These are phyloP conservation scores for Geranomyces variabilis DNA, from an alignment of 192 early-diverging fungal species.

Conservation along the genomic window DNA sequence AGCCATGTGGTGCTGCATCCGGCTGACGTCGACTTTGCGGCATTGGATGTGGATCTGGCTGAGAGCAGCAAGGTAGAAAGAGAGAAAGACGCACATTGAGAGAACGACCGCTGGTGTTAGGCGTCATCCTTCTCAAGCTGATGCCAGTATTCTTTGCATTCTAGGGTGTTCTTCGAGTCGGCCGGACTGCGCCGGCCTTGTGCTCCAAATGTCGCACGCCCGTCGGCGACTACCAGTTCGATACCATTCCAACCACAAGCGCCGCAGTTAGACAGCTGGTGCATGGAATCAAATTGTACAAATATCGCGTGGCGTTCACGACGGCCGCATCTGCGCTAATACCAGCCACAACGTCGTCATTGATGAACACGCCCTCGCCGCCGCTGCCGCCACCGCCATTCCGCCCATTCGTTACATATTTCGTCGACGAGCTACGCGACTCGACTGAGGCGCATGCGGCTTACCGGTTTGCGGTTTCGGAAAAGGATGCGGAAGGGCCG, in stretches of 20 bases:
- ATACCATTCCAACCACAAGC: constrained; percentile 12
- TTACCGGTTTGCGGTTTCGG: constrained; percentile 35
- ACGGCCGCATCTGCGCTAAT: background rate
- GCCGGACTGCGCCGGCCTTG: constrained; percentile 21
- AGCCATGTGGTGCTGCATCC: constrained; percentile 47
- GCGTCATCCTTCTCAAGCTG: background rate
- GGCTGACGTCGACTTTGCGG: constrained; percentile 33
- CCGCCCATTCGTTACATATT: constrained; percentile 23
- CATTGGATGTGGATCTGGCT: constrained; percentile 23
- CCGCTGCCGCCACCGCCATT: background rate
- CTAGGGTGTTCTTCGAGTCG: constrained; percentile 31
- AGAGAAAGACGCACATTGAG: too few relatives aligned
- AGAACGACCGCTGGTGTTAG: too few relatives aligned
- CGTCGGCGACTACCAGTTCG: constrained; percentile 33
- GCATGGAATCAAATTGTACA: constrained; percentile 27
- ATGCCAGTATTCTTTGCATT: background rate
- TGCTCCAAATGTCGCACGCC: constrained; percentile 30
- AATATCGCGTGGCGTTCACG: constrained; percentile 24
- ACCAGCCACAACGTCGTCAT: background rate
- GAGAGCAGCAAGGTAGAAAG: constrained; percentile 22
- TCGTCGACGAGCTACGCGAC: constrained; percentile 43
- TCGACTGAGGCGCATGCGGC: constrained; percentile 43
- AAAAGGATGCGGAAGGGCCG: constrained; percentile 10
- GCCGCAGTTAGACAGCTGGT: background rate
- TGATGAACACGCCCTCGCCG: background rate